Conservation (phyloP, 2,329 filamentous ascomycete species). For the Fusarium anguioides region DNA sequence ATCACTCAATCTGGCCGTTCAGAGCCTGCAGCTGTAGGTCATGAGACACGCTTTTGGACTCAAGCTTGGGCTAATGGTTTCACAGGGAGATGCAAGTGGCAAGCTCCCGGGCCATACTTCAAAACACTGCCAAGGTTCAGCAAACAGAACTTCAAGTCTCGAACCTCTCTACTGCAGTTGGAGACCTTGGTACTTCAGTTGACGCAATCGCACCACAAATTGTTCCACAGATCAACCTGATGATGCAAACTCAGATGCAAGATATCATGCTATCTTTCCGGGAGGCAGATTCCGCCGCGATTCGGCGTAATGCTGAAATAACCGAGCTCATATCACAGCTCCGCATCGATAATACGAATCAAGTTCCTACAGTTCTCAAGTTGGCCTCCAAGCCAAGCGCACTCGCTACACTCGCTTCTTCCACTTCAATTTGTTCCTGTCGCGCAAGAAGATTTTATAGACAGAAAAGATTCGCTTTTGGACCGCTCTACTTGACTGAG, state of each 20-base stretch:
- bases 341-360: rapidly evolving
- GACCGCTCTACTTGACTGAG: not conserved
- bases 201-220: not conserved
- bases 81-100: not conserved
- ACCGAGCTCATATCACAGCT: not conserved
- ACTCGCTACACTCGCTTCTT: not conserved
- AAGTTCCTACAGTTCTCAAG: not conserved
- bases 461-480: not conserved
- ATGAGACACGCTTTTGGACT: rapidly evolving
- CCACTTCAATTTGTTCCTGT: not conserved
- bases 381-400: not conserved
- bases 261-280: not conserved
- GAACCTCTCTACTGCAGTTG: not conserved
- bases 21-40: not conserved
- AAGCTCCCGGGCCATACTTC: not conserved
- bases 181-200: not conserved
- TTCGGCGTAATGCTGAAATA: not conserved
- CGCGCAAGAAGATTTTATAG: rapidly evolving
- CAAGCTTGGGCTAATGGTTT: not conserved
- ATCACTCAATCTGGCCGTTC: not conserved
- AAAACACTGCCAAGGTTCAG: not conserved
- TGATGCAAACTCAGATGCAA: not conserved
- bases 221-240: not conserved
- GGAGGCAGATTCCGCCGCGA: not conserved
- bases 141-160: not conserved